Percentiles rank a stretch among this genome's conserved stretches.
phyloP scores from a whole-genome alignment of 805 yeast species.

The Candida peoriensis region DNA sequence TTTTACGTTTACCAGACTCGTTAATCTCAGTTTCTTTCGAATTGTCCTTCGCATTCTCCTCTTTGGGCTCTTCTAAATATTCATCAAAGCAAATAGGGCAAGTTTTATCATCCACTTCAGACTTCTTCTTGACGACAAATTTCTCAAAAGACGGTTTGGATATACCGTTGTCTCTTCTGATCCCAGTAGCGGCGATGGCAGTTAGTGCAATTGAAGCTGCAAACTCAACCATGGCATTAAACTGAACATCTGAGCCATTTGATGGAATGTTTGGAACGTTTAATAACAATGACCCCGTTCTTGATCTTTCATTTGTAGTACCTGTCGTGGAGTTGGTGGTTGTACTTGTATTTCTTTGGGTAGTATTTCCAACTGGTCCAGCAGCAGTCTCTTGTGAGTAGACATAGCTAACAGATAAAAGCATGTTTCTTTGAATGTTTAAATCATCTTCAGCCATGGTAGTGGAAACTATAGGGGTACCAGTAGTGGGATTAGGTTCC shows the following conservation, averaged over 20 bases:
- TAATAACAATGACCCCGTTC: constrained; percentile 55
- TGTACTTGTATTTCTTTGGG: not conserved
- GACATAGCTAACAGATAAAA: constrained; percentile 36
- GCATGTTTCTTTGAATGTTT: constrained; percentile 27
- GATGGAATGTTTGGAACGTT: constrained; percentile 63
- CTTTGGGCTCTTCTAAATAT: constrained; percentile 23
- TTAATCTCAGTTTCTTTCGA: constrained; percentile 21
- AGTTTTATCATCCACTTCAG: constrained; percentile 29
- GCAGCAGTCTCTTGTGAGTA: constrained; percentile 15
- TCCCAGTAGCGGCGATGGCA: constrained; percentile 45
- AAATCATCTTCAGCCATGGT: not conserved
- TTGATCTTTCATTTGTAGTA: constrained; percentile 4
- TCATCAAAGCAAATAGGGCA: constrained; percentile 68
- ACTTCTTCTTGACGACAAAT: constrained; percentile 34
- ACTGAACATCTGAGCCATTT: constrained; percentile 49
- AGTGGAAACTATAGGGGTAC: too few species aligned
- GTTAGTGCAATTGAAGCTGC: constrained; percentile 69
- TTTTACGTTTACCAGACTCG: constrained; percentile 19
- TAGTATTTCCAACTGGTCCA: not conserved
- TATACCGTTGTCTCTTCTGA: constrained; percentile 47
- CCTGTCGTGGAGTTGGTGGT: not conserved
- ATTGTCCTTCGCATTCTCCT: constrained; percentile 19
- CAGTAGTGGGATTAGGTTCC: not conserved
- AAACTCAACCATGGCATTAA: constrained; percentile 55
- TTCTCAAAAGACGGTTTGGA: constrained; percentile 46